phyloP scores from a whole-genome alignment of 176 grass and related monocot genomes.

The Paspalum vaginatum region DNA sequence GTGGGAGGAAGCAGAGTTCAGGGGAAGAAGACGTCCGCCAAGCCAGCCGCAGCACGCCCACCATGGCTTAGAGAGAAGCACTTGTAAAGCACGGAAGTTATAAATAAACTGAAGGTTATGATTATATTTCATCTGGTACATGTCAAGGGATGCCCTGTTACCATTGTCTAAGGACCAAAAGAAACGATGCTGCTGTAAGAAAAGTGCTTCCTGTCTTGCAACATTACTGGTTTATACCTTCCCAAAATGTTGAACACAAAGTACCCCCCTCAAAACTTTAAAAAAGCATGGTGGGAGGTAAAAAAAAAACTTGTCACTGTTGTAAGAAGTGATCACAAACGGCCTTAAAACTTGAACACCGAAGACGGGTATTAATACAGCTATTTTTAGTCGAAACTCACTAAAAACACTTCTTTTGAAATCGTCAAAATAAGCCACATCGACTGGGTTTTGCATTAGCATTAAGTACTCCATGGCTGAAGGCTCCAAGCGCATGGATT shows the following conservation, averaged over 20 bases:
- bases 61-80: no score
- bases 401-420: neutral
- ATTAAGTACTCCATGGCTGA: neutral
- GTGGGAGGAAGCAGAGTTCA: no score
- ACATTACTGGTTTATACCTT: neutral
- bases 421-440: conserved; percentile 8
- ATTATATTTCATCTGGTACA: neutral
- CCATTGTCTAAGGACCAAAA: neutral
- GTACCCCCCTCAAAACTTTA: neutral
- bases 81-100: no score
- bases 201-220: neutral
- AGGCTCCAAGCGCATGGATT: neutral
- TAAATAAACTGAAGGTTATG: no score
- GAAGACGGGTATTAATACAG: neutral
- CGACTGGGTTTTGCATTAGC: conserved; percentile 25
- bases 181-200: neutral
- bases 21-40: no score
- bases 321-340: conserved; percentile 1
- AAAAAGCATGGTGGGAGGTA: neutral
- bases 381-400: conserved; percentile 31
- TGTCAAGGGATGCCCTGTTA: conserved; percentile 27
- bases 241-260: neutral
- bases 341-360: conserved; percentile 14
- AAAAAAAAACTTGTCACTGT: neutral
- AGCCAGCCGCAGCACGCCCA: no score